phyloP scores from a whole-genome alignment of 2,329 filamentous ascomycete genomes.

The Rhynchosporium agropyri region DNA sequence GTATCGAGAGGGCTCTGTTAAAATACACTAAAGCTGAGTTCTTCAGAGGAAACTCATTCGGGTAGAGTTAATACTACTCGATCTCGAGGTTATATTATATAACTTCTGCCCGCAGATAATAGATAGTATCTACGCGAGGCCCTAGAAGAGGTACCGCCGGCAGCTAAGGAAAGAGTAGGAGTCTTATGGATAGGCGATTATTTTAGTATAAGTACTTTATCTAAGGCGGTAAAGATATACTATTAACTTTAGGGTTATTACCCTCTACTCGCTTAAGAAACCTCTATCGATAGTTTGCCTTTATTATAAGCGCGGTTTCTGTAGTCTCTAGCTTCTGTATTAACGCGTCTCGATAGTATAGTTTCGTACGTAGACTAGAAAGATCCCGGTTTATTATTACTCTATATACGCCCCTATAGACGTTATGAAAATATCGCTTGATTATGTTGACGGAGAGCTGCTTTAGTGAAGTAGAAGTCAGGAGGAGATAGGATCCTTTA shows the following conservation, averaged over 20 bases:
- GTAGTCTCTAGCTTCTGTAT: slow-evolving; percentile 74
- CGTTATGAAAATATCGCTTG: slow-evolving; percentile 83
- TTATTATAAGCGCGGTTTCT: slow-evolving; percentile 78
- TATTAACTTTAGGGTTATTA: neutral
- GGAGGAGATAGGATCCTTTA: slow-evolving; percentile 66
- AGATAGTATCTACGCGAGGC: slow-evolving; percentile 89
- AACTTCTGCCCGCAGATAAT: slow-evolving; percentile 81
- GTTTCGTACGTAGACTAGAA: slow-evolving; percentile 77
- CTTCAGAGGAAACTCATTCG: slow-evolving; percentile 83
- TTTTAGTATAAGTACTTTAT: neutral
- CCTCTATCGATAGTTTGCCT: slow-evolving; percentile 57
- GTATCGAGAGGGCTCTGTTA: slow-evolving; percentile 79
- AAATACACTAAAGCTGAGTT: slow-evolving; percentile 96
- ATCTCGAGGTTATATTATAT: slow-evolving; percentile 87
- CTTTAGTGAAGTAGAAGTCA: slow-evolving; percentile 82
- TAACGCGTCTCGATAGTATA: slow-evolving; percentile 71
- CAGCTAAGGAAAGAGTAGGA: slow-evolving; percentile 59
- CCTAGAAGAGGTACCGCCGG: slow-evolving; percentile 73
- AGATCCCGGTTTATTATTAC: slow-evolving; percentile 92
- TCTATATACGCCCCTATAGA: slow-evolving; percentile 86
- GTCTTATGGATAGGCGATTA: neutral
- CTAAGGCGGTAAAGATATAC: neutral
- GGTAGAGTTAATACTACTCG: slow-evolving; percentile 78
- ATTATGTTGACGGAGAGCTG: slow-evolving; percentile 83
- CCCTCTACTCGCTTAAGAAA: neutral